phyloP scores from a whole-genome alignment of 2,329 filamentous ascomycete species.

The Aphanoascus verrucosus region DNA sequence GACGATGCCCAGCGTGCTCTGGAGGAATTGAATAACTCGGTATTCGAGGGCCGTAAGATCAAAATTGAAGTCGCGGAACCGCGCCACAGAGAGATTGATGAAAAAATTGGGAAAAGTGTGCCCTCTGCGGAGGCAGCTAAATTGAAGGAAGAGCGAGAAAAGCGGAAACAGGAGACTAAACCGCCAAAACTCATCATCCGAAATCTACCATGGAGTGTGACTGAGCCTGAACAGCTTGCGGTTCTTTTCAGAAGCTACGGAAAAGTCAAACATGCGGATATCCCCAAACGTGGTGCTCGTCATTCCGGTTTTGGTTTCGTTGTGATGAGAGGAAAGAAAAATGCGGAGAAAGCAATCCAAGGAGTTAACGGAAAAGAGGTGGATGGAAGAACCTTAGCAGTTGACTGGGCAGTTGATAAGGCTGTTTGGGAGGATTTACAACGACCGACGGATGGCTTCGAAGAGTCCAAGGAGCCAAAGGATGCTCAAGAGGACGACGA shows the following conservation, averaged over 20 bases:
- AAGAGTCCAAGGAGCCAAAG: slow-evolving; percentile 15
- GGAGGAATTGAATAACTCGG: slow-evolving; percentile 66
- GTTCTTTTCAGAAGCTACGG: slow-evolving; percentile 77
- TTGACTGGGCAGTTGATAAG: slow-evolving; percentile 96
- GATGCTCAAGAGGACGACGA: slow-evolving; percentile 26
- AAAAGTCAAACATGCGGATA: slow-evolving; percentile 75
- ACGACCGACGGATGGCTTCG: slow-evolving; percentile 35
- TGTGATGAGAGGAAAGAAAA: slow-evolving; percentile 73
- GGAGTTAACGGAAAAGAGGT: slow-evolving; percentile 81
- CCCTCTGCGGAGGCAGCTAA: slow-evolving; percentile 28
- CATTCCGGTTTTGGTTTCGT: slow-evolving; percentile 90
- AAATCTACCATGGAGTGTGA: slow-evolving; percentile 93
- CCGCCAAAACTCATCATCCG: slow-evolving; percentile 74
- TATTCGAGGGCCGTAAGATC: slow-evolving; percentile 70
- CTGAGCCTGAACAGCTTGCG: slow-evolving; percentile 67
- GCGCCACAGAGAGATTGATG: slow-evolving; percentile 57
- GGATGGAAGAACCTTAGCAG: slow-evolving; percentile 76
- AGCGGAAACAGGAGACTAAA: slow-evolving; percentile 49
- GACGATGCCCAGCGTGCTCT: slow-evolving; percentile 79
- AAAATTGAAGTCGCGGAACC: slow-evolving; percentile 80
- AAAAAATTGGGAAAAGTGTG: slow-evolving; percentile 36
- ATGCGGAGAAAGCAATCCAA: slow-evolving; percentile 79
- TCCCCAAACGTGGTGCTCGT: slow-evolving; percentile 63
- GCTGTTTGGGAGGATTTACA: slow-evolving; percentile 63
- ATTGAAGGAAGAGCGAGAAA: slow-evolving; percentile 40